Percentiles rank a stretch among this genome's conserved stretches.
phyloP scores from a whole-genome alignment of 257 asterid genomes.

The Cynanchum wilfordii region DNA sequence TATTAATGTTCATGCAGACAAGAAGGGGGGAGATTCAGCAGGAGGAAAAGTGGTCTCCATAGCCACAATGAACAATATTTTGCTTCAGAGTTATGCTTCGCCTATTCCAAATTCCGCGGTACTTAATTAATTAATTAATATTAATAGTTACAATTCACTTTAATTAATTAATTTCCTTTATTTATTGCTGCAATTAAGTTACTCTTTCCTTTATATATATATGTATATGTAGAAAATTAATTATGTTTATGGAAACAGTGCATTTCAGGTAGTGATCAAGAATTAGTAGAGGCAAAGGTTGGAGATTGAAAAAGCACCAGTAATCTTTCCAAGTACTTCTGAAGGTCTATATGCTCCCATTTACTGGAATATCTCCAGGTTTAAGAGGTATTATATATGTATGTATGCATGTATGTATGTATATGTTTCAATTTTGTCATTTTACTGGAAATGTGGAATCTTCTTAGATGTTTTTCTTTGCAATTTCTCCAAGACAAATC shows the following conservation, averaged over 20 bases:
- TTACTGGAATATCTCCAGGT: conserved; percentile 51
- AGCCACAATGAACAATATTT: conserved; percentile 46
- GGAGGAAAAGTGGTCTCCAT: conserved; percentile 34
- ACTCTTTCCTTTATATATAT: too few species aligned
- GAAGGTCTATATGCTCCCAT: conserved; percentile 44
- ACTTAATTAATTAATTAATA: conserved; percentile 9
- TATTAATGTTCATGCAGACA: too few species aligned
- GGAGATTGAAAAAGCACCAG: conserved; percentile 36
- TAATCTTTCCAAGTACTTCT: conserved; percentile 13
- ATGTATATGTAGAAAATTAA: neutral
- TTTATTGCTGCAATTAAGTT: too few species aligned
- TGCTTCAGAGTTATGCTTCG: conserved; percentile 37
- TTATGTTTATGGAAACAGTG: conserved; percentile 40
- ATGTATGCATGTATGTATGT: too few species aligned
- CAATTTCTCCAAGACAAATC: too few species aligned
- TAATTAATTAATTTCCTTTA: too few species aligned
- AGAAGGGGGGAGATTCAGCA: conserved; percentile 30
- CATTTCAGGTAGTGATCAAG: conserved; percentile 50
- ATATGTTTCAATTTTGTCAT: too few species aligned
- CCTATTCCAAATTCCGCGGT: conserved; percentile 37
- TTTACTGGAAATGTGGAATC: too few species aligned
- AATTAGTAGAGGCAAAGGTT: conserved; percentile 36
- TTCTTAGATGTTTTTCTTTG: too few species aligned
- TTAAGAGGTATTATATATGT: conserved; percentile 34
- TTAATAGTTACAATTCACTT: neutral